phyloP scores from a whole-genome alignment of 164 flowering plant genomes.

The Saururus chinensis region DNA sequence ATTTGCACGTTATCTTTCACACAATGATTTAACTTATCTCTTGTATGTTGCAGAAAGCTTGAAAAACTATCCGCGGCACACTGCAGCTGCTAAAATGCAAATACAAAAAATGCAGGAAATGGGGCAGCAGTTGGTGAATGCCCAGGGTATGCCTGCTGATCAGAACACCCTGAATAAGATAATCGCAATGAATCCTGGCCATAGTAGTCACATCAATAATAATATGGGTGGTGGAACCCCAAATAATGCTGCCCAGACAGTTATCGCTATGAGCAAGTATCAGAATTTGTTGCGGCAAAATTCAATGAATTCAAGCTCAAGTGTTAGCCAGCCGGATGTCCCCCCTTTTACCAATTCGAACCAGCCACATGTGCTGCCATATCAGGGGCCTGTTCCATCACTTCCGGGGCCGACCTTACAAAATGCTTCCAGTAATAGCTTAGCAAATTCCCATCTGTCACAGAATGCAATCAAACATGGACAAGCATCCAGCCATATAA shows the following conservation, averaged over 20 bases:
- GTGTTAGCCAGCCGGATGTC: slow-evolving; percentile 39
- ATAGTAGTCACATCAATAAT: slow-evolving; percentile 34
- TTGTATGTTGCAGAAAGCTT: slow-evolving; percentile 58
- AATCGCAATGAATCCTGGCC: slow-evolving; percentile 58
- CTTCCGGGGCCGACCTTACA: slow-evolving; percentile 29
- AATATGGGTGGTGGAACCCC: slow-evolving; percentile 39
- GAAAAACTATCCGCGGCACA: slow-evolving; percentile 67
- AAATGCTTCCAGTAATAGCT: slow-evolving; percentile 32
- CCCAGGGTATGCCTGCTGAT: slow-evolving; percentile 59
- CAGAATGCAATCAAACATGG: slow-evolving; percentile 1
- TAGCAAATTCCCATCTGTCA: slow-evolving; percentile 30
- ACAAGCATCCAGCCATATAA: slow-evolving; percentile 6
- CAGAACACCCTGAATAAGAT: slow-evolving; percentile 47
- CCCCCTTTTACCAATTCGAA: slow-evolving; percentile 35
- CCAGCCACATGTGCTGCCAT: slow-evolving; percentile 34
- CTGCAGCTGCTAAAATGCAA: slow-evolving; percentile 37
- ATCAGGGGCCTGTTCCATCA: slow-evolving; percentile 36
- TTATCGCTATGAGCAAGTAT: slow-evolving; percentile 53
- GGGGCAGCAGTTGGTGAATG: slow-evolving; percentile 46
- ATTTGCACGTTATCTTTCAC: neutral
- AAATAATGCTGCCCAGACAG: slow-evolving; percentile 50
- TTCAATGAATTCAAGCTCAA: slow-evolving; percentile 51
- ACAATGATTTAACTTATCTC: neutral
- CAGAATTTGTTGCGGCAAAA: slow-evolving; percentile 67
- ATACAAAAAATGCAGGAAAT: slow-evolving; percentile 73